Conservation (phyloP, 139 green algal species). For the Coelastrella sp. region DNA sequence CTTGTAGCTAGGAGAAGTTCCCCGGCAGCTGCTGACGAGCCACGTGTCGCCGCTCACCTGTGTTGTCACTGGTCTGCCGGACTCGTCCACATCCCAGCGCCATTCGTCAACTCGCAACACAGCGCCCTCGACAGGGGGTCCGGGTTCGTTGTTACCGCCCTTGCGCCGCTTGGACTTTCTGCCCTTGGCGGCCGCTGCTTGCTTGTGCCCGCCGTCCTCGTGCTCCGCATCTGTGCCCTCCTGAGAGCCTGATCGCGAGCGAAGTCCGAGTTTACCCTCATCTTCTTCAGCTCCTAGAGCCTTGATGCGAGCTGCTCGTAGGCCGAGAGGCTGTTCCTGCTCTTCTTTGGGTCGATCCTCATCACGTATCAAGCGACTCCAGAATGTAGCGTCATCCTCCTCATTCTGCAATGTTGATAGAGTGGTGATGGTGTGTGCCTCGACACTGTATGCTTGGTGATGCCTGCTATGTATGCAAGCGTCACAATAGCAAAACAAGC, state of each 20-base stretch:
- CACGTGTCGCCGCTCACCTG: no score
- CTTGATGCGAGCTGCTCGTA: constrained; percentile 50
- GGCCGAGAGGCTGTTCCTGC: constrained; percentile 50
- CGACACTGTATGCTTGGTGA: no score
- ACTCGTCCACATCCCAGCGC: constrained; percentile 64
- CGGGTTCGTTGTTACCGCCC: constrained; percentile 51
- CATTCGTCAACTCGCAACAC: constrained; percentile 78
- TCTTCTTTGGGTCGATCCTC: constrained; percentile 60
- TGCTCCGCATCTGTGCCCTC: background rate
- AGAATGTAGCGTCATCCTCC: constrained; percentile 95
- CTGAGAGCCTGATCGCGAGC: no score
- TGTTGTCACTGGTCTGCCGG: constrained; percentile 38
- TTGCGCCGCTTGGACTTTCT: constrained; percentile 36
- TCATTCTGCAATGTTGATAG: constrained; percentile 47
- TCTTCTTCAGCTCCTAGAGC: background rate
- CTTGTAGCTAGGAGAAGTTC: no score
- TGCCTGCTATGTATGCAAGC: no score
- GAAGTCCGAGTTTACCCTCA: background rate
- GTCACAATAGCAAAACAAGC: no score
- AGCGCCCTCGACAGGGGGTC: constrained; percentile 75
- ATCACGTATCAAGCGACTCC: constrained; percentile 89
- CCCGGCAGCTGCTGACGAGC: no score
- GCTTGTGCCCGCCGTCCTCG: background rate
- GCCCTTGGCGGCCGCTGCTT: background rate
- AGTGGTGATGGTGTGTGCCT: background rate